These are phyloP conservation scores for Lecanicillium sp. DNA, from an alignment of 2,329 filamentous ascomycete genomes.

Conservation along the genomic window DNA sequence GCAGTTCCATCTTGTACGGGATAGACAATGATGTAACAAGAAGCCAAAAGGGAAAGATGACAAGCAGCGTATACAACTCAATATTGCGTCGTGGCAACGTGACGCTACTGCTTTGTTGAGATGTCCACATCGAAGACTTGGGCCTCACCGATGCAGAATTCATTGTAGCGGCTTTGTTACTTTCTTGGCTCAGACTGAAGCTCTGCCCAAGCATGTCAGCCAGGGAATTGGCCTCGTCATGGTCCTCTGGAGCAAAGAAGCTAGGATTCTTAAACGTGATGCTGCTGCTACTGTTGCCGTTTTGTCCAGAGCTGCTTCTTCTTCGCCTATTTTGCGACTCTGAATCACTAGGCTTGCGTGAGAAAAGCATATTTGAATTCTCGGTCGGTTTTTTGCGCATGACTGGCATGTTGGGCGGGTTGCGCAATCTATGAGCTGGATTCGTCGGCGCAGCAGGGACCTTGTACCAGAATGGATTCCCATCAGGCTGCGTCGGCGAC, in stretches of 20 bases:
- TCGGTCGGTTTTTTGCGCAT: constrained; percentile 37
- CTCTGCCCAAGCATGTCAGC: constrained; percentile 36
- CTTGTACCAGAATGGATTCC: constrained; percentile 58
- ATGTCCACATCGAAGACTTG: background rate
- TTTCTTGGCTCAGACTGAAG: constrained; percentile 30
- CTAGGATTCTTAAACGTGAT: constrained; percentile 49
- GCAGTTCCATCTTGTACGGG: constrained; percentile 19
- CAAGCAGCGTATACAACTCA: constrained; percentile 15
- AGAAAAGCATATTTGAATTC: constrained; percentile 44
- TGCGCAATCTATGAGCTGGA: constrained; percentile 54
- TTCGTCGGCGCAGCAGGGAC: constrained; percentile 60
- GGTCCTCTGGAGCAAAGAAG: constrained; percentile 45
- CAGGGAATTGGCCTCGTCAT: constrained; percentile 33
- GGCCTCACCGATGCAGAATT: too few relatives aligned
- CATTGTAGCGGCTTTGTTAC: background rate
- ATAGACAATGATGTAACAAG: constrained; percentile 12
- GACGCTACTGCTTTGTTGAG: constrained; percentile 8
- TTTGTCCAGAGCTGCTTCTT: constrained; percentile 2
- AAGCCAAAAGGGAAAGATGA: constrained; percentile 19
- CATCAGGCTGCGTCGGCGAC: constrained; percentile 32
- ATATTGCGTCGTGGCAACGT: background rate
- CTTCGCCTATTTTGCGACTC: constrained; percentile 6
- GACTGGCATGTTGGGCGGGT: constrained; percentile 49
- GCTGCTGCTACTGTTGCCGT: constrained; percentile 6
- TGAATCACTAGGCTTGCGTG: constrained; percentile 13